Evolutionary conservation across 768 basidiomycete species (phyloP).

Genomic region (Leccinum broughii): DNA sequence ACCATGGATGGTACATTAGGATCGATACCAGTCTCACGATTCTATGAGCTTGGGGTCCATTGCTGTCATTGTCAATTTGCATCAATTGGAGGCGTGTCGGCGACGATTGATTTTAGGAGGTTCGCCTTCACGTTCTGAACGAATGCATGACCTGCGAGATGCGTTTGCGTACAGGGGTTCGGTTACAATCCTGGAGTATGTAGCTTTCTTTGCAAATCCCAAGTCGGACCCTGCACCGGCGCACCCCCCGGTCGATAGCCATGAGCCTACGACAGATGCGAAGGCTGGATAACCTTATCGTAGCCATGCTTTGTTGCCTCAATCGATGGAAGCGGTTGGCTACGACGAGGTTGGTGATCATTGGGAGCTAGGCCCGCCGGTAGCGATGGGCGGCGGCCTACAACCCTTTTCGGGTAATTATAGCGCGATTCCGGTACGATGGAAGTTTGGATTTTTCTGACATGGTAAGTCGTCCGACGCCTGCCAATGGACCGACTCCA

Average conservation of each 20-base stretch:
- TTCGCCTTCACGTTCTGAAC: constrained; percentile 51
- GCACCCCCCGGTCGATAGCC: constrained; percentile 68
- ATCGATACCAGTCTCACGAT: constrained; percentile 36
- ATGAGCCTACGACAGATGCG: constrained; percentile 64
- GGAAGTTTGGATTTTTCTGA: no score
- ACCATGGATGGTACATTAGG: not conserved
- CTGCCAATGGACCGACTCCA: constrained; percentile 18
- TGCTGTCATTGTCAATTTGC: constrained; percentile 34
- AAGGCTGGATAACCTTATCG: constrained; percentile 79
- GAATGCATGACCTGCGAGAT: constrained; percentile 84
- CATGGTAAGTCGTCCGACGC: not conserved
- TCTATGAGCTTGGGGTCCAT: constrained; percentile 63
- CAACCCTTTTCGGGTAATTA: no score
- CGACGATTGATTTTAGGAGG: not conserved
- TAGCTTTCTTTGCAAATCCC: constrained; percentile 62
- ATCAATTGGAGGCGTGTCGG: constrained; percentile 55
- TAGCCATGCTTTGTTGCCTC: constrained; percentile 66
- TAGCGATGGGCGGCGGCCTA: no score
- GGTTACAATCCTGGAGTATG: constrained; percentile 45
- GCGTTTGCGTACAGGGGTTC: constrained; percentile 82
- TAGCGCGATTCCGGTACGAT: no score
- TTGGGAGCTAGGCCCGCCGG: no score
- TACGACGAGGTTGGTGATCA: constrained; percentile 26
- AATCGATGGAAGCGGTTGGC: constrained; percentile 45
- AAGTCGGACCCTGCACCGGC: constrained; percentile 42